Conservation (phyloP, 768 basidiomycete genomes). For the Hydnomerulius pinastri region DNA sequence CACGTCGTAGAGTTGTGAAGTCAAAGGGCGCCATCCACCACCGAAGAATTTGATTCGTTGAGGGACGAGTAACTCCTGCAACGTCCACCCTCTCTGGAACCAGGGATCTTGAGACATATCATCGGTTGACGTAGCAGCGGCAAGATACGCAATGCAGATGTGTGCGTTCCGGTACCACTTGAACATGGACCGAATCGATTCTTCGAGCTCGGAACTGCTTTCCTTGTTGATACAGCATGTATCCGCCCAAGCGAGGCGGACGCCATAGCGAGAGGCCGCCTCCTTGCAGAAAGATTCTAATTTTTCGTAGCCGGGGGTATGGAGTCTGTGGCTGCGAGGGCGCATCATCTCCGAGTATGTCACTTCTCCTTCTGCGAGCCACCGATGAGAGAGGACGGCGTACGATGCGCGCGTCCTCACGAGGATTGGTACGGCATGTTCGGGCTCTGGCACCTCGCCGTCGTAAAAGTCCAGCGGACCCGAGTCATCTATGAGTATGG, state of each 20-base stretch:
- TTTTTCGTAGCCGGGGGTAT: not conserved
- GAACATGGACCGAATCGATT: no score
- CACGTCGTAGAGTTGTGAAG: not conserved
- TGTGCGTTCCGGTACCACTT: conserved; percentile 16
- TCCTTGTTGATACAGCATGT: no score
- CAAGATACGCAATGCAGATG: conserved; percentile 13
- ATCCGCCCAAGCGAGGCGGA: conserved; percentile 9
- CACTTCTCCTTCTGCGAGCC: conserved; percentile 1
- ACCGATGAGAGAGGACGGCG: conserved; percentile 4
- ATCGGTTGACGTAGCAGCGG: not conserved
- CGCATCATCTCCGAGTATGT: conserved; percentile 3
- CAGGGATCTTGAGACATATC: conserved; percentile 9
- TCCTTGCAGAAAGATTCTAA: not conserved
- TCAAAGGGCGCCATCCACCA: conserved; percentile 3
- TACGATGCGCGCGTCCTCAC: not conserved
- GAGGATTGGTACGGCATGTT: not conserved
- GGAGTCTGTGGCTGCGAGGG: not conserved
- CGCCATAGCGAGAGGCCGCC: not conserved
- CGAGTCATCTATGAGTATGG: not conserved
- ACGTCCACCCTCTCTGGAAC: conserved; percentile 17
- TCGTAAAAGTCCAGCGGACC: not conserved
- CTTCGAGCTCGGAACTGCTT: no score
- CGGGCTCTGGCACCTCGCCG: not conserved
- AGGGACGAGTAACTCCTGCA: conserved; percentile 14
- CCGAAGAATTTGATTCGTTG: conserved; percentile 12